Evolutionary conservation across 2,329 filamentous ascomycete genomes (phyloP).

Genomic region (Aspergillus vadensis): DNA sequence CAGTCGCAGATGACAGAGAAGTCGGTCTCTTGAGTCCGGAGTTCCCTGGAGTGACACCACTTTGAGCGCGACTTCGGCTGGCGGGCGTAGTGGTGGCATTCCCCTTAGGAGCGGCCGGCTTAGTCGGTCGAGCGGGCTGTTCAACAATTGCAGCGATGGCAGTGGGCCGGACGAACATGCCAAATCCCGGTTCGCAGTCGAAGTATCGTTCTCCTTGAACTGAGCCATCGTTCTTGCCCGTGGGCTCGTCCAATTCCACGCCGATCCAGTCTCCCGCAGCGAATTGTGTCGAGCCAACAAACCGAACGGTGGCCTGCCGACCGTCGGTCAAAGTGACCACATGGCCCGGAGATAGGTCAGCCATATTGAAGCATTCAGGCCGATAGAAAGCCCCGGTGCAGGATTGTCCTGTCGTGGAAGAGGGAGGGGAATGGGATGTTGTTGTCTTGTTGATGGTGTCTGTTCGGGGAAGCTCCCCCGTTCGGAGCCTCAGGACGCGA

Average conservation of each 20-base stretch:
- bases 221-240: constrained; percentile 91
- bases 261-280: constrained; percentile 84
- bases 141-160: constrained; percentile 61
- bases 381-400: constrained; percentile 15
- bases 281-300: constrained; percentile 77
- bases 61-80: constrained; percentile 45
- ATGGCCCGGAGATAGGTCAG: constrained; percentile 60
- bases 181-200: constrained; percentile 67
- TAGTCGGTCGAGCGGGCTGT: constrained; percentile 40
- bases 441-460: constrained; percentile 21
- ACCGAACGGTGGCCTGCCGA: constrained; percentile 75
- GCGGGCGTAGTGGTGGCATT: constrained; percentile 26
- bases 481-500: constrained; percentile 22
- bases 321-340: constrained; percentile 77
- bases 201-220: constrained; percentile 89
- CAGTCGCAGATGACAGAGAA: constrained; percentile 55
- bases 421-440: constrained; percentile 13
- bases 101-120: constrained; percentile 37
- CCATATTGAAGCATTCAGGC: constrained; percentile 30
- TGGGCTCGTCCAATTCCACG: constrained; percentile 77
- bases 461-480: constrained; percentile 15
- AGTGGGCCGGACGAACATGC: constrained; percentile 83
- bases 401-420: constrained; percentile 11
- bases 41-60: constrained; percentile 36
- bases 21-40: constrained; percentile 46